Conservation (phyloP, 1,284 basidiomycete genomes). For the Apiotrichum sp. region DNA sequence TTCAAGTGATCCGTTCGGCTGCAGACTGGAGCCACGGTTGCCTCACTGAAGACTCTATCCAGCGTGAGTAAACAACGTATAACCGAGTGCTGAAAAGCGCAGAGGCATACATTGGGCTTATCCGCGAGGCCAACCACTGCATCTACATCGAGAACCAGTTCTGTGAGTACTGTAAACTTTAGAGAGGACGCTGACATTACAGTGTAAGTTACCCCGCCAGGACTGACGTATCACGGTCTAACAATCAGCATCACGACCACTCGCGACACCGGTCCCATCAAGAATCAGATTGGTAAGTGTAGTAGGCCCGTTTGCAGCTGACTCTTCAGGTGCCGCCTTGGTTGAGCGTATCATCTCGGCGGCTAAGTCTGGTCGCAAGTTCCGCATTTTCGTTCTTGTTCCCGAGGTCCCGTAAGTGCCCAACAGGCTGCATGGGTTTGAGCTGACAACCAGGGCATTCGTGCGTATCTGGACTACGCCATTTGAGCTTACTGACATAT, state of each 20-base stretch:
- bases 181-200: too few species aligned
- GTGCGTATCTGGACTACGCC: conserved; percentile 14
- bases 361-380: conserved; percentile 61
- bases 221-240: conserved; percentile 17
- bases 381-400: conserved; percentile 70
- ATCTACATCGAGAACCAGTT: conserved; percentile 96
- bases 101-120: conserved; percentile 67
- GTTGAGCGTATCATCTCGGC: conserved; percentile 78
- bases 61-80: conserved; percentile 56
- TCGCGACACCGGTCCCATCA: conserved; percentile 55
- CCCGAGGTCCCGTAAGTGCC: conserved; percentile 52
- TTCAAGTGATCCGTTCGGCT: conserved; percentile 61
- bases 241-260: conserved; percentile 68
- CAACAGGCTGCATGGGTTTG: not conserved
- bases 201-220: not conserved
- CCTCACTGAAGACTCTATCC: conserved; percentile 74
- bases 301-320: not conserved
- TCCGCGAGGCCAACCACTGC: conserved; percentile 73
- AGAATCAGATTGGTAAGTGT: conserved; percentile 63
- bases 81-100: not conserved
- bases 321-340: conserved; percentile 55
- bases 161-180: conserved; percentile 55
- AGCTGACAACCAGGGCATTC: conserved; percentile 29
- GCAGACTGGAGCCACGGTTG: conserved; percentile 89
- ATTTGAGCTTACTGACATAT: conserved; percentile 23